These are phyloP conservation scores for Sugiyamaella marilandica DNA, from an alignment of 805 yeast genomes.

Conservation along the genomic window DNA sequence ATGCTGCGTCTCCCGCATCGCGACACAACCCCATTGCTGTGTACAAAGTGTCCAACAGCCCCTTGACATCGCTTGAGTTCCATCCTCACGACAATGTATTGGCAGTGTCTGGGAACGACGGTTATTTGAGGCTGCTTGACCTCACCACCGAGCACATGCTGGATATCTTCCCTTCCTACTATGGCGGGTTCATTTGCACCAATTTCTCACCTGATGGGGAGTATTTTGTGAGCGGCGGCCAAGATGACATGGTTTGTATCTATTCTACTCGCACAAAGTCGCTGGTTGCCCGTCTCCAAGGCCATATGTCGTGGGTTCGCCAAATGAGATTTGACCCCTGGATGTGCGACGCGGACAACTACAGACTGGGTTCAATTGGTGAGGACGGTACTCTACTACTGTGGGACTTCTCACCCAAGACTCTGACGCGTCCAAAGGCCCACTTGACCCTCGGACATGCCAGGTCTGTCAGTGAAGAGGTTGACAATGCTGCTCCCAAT, in stretches of 20 bases:
- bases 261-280: slow-evolving; percentile 34
- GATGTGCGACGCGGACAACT: slow-evolving; percentile 34
- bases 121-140: slow-evolving; percentile 55
- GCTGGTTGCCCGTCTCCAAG: slow-evolving; percentile 40
- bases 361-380: slow-evolving; percentile 50
- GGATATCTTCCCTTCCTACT: slow-evolving; percentile 60
- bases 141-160: slow-evolving; percentile 39
- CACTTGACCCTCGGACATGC: slow-evolving; percentile 1
- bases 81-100: slow-evolving; percentile 36
- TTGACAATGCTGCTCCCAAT: not conserved
- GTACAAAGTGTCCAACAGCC: slow-evolving; percentile 54
- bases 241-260: slow-evolving; percentile 47
- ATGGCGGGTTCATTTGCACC: slow-evolving; percentile 55
- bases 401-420: slow-evolving; percentile 52
- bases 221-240: slow-evolving; percentile 46
- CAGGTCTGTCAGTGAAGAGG: slow-evolving; percentile 3
- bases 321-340: slow-evolving; percentile 42
- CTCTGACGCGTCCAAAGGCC: slow-evolving; percentile 28
- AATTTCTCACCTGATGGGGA: slow-evolving; percentile 53
- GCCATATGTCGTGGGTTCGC: slow-evolving; percentile 51
- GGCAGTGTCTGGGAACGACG: slow-evolving; percentile 53
- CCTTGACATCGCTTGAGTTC: slow-evolving; percentile 47
- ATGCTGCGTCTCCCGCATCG: slow-evolving; percentile 4
- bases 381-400: slow-evolving; percentile 50
- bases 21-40: slow-evolving; percentile 51